Evolutionary conservation across 495 filamentous ascomycete species (phyloP).

Genomic region (Aspergillus asperescens): DNA sequence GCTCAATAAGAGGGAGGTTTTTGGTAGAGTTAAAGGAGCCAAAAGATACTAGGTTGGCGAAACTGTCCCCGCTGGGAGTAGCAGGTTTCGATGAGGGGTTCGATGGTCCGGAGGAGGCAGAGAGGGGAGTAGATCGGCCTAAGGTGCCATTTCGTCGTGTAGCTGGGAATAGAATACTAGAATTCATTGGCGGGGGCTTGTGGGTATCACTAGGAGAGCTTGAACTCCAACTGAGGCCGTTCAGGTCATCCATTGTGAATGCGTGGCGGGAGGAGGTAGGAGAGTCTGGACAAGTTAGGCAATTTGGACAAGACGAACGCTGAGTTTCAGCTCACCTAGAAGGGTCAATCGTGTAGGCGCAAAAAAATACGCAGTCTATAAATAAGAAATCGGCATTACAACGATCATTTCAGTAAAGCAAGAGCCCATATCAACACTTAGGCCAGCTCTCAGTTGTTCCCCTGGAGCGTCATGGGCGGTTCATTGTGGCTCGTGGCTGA

Average conservation of each 20-base stretch:
- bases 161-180: constrained; percentile 52
- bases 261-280: constrained; percentile 5
- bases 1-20: constrained; percentile 75
- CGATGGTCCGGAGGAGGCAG: constrained; percentile 48
- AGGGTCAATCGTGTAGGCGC: constrained; percentile 3
- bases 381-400: background rate
- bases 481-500: background rate
- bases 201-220: constrained; percentile 29
- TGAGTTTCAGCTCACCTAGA: constrained; percentile 13
- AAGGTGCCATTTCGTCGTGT: constrained; percentile 57
- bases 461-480: constrained; percentile 5
- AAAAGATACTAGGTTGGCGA: constrained; percentile 80
- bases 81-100: constrained; percentile 49
- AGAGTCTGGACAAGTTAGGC: constrained; percentile 18
- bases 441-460: background rate
- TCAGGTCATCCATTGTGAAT: constrained; percentile 53
- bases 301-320: background rate
- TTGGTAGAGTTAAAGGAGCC: constrained; percentile 57
- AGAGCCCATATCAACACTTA: background rate
- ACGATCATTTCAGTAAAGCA: background rate
- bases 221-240: constrained; percentile 51
- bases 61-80: constrained; percentile 73
- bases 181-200: constrained; percentile 49
- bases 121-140: constrained; percentile 64
- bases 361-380: background rate